Base-by-base conservation (phyloP, 2,329 filamentous ascomycete genomes). In the Hypoxylon sp. region DNA sequence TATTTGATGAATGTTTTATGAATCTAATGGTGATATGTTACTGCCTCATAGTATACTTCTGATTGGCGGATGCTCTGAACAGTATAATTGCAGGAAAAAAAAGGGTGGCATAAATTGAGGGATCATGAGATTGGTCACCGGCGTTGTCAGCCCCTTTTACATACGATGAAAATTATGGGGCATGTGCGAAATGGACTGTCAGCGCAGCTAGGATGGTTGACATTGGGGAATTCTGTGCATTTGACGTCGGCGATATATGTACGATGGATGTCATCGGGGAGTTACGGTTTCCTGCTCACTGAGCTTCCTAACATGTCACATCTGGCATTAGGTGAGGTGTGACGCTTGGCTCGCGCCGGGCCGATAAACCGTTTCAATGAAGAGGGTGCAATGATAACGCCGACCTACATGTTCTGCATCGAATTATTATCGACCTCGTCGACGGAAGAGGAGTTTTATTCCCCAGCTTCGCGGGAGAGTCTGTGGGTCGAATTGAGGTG, bases 401-500 rank as follows among this genome's bases (percentile, higher is more conserved):
- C 53, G 40, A 20, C 30, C 28, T 46, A 56, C 51, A 55, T 56
- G 59, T 52, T 51, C 18, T 40, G 36, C 20, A 64, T 64, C 50
- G 46, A 61, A 55, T 56, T 38, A 53, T 65, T 50, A 52, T 28
- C 32, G 42, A 58, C n/a, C 33, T 58, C n/a, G 16, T 38, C 6
- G 42, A 57, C 51, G n/a, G 36, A 53, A 64, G 18, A 53, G 56
- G 49, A 60, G 52, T 26, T 42, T 48, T 59, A 3, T 42, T 18
- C 51, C 56, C 52, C 50, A 52, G 54, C 50, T 55, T 55, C 38
- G 44, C 33, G 18, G 48, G 24, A 33, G 40, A 57, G 24, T 48
- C 26, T 53, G 61, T 64, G 64, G 61, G 55, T 64, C 46, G n/a
- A 45, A 48, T 49, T 32, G 58, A 55, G 68, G 71, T 73, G 71